These are phyloP conservation scores for Delitschia confertaspora DNA, from an alignment of 495 filamentous ascomycete genomes.

Conservation along the genomic window DNA sequence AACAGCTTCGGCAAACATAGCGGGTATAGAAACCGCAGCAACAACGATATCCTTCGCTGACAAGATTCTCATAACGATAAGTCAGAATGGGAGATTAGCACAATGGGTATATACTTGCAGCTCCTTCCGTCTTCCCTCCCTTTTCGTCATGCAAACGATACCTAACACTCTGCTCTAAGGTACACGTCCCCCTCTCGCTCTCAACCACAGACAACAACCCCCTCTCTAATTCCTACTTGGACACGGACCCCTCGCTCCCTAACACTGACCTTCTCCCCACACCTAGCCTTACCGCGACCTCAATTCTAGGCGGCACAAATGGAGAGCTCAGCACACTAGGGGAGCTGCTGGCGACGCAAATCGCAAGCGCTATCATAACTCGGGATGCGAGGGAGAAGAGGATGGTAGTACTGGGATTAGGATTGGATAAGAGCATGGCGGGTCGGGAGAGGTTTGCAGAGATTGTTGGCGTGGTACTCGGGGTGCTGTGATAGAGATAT, in stretches of 20 bases:
- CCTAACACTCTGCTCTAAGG: constrained; percentile 44
- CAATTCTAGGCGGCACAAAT: constrained; percentile 69
- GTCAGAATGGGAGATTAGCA: constrained; percentile 72
- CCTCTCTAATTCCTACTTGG: constrained; percentile 42
- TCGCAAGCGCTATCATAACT: constrained; percentile 66
- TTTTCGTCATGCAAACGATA: not conserved
- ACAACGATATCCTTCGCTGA: constrained; percentile 69
- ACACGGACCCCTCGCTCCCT: constrained; percentile 39
- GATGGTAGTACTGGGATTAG: constrained; percentile 72
- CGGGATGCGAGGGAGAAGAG: constrained; percentile 68
- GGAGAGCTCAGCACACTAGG: constrained; percentile 72
- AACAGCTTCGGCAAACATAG: constrained; percentile 52
- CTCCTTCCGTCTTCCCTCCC: constrained; percentile 1
- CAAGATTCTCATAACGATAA: constrained; percentile 85
- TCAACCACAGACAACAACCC: constrained; percentile 45
- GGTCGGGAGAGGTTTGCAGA: constrained; percentile 67
- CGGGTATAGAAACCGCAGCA: constrained; percentile 62
- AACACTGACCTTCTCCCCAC: constrained; percentile 59
- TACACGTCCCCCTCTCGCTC: constrained; percentile 68
- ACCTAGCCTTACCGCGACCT: constrained; percentile 73
- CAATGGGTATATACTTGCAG: constrained; percentile 65
- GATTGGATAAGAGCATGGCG: constrained; percentile 47
- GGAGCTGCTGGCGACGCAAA: constrained; percentile 80
- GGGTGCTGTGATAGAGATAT: constrained; percentile 47
- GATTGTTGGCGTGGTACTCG: constrained; percentile 68